A percentile compares a stretch with the other conserved stretches of the same genome.
phyloP scores from a whole-genome alignment of 208 protist genomes.

The Endotrypanum monterogeii region DNA sequence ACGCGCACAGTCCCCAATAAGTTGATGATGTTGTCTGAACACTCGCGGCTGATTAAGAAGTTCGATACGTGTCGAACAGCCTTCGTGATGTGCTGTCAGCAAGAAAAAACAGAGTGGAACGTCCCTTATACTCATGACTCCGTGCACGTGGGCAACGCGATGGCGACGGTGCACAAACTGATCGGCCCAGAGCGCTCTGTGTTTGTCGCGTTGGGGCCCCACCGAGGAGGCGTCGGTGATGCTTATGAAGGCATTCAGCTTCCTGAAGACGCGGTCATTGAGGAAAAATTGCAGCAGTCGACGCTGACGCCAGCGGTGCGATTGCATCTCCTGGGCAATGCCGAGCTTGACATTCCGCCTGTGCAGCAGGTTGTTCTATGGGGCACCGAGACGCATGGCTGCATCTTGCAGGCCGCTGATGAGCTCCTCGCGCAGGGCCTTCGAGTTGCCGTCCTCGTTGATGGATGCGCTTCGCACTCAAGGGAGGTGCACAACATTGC shows the following conservation, averaged over 20 bases:
- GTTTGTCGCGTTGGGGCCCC: slow-evolving; percentile 61
- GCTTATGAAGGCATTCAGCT: slow-evolving; percentile 40
- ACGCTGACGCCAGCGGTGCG: slow-evolving; percentile 51
- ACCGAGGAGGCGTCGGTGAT: slow-evolving; percentile 43
- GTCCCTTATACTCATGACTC: slow-evolving; percentile 47
- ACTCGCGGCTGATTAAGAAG: slow-evolving; percentile 33
- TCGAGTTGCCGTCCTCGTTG: slow-evolving; percentile 54
- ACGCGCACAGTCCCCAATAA: neutral
- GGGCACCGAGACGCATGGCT: slow-evolving; percentile 78
- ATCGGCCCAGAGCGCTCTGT: slow-evolving; percentile 34
- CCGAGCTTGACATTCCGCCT: slow-evolving; percentile 27
- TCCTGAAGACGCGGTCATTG: slow-evolving; percentile 34
- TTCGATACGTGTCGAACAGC: slow-evolving; percentile 49
- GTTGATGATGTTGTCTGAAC: slow-evolving; percentile 5
- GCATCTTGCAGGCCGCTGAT: slow-evolving; percentile 63
- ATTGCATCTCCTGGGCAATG: slow-evolving; percentile 37
- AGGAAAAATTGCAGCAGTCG: slow-evolving; percentile 48
- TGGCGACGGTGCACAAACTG: slow-evolving; percentile 37
- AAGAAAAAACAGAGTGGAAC: slow-evolving; percentile 41
- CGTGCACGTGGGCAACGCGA: slow-evolving; percentile 51
- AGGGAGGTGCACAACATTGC: slow-evolving; percentile 33
- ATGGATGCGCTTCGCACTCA: slow-evolving; percentile 47
- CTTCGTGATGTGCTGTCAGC: slow-evolving; percentile 75
- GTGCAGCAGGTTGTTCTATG: slow-evolving; percentile 77
- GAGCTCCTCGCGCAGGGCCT: slow-evolving; percentile 59